Evolutionary conservation across 257 asterid genomes (phyloP), one percentile per base, ranked within the genome.

Genomic region (Solanum peruvianum): DNA sequence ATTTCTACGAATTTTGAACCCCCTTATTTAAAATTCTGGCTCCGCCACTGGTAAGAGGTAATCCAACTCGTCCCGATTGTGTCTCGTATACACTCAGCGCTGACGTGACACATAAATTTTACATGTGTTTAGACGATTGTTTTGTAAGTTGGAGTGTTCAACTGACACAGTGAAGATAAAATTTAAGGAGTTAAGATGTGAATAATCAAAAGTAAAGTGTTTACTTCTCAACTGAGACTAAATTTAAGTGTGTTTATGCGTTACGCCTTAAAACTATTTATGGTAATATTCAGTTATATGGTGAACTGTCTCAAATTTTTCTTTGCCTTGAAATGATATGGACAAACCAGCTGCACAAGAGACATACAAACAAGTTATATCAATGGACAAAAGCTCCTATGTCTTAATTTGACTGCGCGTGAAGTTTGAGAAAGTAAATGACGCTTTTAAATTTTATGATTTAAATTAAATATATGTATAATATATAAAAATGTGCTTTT

Each of bases 201-300:
- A 0, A 18, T 56, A 56, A 7, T 14, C 73, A 0, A 67, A 67
- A 11, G 14, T 27, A 39, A 0, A 66, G 20, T 6, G 5, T 6
- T 27, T 29, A 67, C 37, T 27, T 13, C 21, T 7, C 0, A 27
- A 0, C 10, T 6, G 0, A 13, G 11, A 5, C 0, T 6, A 67
- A 67, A 67, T 67, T 67, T 27, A 11, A 67, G 39, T 27, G 37
- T 27, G 21, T 13, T 62, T 27, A 67, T 27, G 73, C 73, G 27
- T 67, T 13, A 67, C 27, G 73, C 11, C 18, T 70, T 33, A 0
- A 31, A 33, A 71, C 9, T 20, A 37, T 35, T 27, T 27, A 27
- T 27, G 27, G 27, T 27, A 27, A 27, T 27, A 27, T 27, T 27
- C 27, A 27, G 27, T 27, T 27, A 27, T 33, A 37, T 37, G 14